Percentiles rank a stretch among this genome's conserved stretches.
Conservation (phyloP, 441 rosid genomes). For the Aleurites moluccanus region DNA sequence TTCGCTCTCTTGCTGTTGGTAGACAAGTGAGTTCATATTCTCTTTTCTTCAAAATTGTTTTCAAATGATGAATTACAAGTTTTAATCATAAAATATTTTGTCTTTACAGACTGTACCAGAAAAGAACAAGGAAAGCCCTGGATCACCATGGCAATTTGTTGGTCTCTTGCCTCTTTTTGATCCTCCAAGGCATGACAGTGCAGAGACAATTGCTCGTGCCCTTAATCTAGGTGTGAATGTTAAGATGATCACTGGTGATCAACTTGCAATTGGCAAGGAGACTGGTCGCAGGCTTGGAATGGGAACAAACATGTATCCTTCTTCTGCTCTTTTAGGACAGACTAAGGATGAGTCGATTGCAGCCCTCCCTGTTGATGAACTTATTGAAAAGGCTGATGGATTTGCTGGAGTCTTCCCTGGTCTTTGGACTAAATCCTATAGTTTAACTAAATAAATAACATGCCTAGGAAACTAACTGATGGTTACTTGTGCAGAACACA, state of each 20-base stretch:
- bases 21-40: constrained; percentile 49
- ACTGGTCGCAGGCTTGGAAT: constrained; percentile 96
- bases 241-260: constrained; percentile 97
- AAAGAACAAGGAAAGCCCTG: constrained; percentile 71
- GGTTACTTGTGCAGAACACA: constrained; percentile 57
- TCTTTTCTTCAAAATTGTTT: not conserved
- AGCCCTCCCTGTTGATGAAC: constrained; percentile 66
- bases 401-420: constrained; percentile 98
- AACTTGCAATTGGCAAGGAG: constrained; percentile 92
- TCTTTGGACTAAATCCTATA: constrained; percentile 19
- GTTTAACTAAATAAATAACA: not conserved
- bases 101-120: constrained; percentile 54
- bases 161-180: constrained; percentile 94
- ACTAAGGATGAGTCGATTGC: constrained; percentile 63
- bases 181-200: constrained; percentile 96
- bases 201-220: constrained; percentile 84
- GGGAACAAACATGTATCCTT: constrained; percentile 97
- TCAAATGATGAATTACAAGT: not conserved
- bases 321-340: constrained; percentile 76
- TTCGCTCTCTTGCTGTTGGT: constrained; percentile 74
- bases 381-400: constrained; percentile 89
- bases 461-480: constrained; percentile 14
- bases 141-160: constrained; percentile 85
- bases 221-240: constrained; percentile 92
- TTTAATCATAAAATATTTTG: not conserved